These are phyloP conservation scores for Wolfiporia cocos DNA, from an alignment of 1,284 basidiomycete species.

Conservation along the genomic window DNA sequence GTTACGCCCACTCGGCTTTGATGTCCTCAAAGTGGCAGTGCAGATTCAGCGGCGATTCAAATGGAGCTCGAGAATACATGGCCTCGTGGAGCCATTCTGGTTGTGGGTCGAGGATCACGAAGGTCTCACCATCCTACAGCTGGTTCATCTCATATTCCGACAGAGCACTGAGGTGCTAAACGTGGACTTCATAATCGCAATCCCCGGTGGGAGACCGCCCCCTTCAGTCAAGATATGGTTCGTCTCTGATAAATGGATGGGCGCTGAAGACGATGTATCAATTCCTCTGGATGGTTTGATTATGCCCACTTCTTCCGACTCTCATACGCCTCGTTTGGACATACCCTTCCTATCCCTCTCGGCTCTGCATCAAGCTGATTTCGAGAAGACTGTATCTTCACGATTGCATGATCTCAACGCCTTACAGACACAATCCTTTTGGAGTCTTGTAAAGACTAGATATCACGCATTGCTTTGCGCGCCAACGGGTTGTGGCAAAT, in stretches of 20 bases:
- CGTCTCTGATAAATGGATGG: conserved; percentile 92
- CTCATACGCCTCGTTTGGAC: conserved; percentile 70
- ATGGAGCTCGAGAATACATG: conserved; percentile 84
- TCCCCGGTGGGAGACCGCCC: conserved; percentile 51
- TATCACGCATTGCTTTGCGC: conserved; percentile 78
- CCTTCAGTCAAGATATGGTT: conserved; percentile 68
- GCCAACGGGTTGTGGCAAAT: conserved; percentile 81
- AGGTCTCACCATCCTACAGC: conserved; percentile 78
- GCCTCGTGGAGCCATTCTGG: conserved; percentile 85
- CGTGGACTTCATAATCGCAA: conserved; percentile 79
- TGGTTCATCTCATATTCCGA: conserved; percentile 68
- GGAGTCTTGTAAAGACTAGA: conserved; percentile 72
- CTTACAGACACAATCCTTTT: conserved; percentile 89
- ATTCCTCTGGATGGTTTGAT: conserved; percentile 65
- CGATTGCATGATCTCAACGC: conserved; percentile 67
- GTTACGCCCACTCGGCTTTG: conserved; percentile 78
- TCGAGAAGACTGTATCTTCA: conserved; percentile 41
- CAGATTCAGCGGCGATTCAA: conserved; percentile 66
- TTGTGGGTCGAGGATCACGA: conserved; percentile 92
- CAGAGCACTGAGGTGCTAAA: conserved; percentile 54
- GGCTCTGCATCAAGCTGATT: conserved; percentile 40
- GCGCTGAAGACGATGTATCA: conserved; percentile 73
- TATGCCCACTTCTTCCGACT: conserved; percentile 69
- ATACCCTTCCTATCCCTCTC: conserved; percentile 74
- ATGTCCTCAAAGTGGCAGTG: conserved; percentile 78